These are phyloP conservation scores for Pisolithus marmoratus DNA, from an alignment of 768 basidiomycete species.

Conservation along the genomic window DNA sequence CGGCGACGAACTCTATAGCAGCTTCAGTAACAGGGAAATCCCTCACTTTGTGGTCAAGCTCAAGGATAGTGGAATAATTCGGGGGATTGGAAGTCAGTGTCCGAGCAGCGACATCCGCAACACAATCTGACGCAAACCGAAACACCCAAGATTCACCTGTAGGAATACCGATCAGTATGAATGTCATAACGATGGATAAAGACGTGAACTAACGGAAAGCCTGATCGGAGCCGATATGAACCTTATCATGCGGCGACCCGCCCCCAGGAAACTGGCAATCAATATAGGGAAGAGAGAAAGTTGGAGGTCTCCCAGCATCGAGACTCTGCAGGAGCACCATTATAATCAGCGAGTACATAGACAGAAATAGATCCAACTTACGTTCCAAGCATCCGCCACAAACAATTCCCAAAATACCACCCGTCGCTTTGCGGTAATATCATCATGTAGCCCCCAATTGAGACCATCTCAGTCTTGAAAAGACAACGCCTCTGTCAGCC, in stretches of 20 bases:
- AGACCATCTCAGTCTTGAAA: conserved; percentile 53
- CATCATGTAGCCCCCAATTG: conserved; percentile 54
- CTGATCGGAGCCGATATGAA: conserved; percentile 15
- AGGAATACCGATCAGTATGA: not conserved
- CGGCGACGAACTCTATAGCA: conserved; percentile 33
- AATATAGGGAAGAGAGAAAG: conserved; percentile 57
- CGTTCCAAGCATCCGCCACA: conserved; percentile 65
- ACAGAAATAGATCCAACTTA: conserved; percentile 9
- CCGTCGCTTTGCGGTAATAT: conserved; percentile 60
- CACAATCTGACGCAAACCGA: conserved; percentile 60
- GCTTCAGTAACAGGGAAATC: conserved; percentile 54
- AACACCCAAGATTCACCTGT: conserved; percentile 57
- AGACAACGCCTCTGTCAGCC: conserved; percentile 8
- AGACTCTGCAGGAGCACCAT: conserved; percentile 43
- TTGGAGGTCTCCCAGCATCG: conserved; percentile 64
- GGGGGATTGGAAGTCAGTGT: conserved; percentile 63
- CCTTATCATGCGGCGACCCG: conserved; percentile 4
- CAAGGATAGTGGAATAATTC: conserved; percentile 58
- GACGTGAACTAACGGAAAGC: conserved; percentile 21
- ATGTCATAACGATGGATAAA: not conserved
- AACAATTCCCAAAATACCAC: conserved; percentile 77
- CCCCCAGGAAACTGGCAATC: conserved; percentile 57
- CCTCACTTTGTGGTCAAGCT: conserved; percentile 61
- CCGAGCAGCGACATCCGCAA: conserved; percentile 55
- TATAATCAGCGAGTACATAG: conserved; percentile 6